Base-by-base conservation (phyloP, 139 green algal species). In the Limnomonas spitsbergensis region DNA sequence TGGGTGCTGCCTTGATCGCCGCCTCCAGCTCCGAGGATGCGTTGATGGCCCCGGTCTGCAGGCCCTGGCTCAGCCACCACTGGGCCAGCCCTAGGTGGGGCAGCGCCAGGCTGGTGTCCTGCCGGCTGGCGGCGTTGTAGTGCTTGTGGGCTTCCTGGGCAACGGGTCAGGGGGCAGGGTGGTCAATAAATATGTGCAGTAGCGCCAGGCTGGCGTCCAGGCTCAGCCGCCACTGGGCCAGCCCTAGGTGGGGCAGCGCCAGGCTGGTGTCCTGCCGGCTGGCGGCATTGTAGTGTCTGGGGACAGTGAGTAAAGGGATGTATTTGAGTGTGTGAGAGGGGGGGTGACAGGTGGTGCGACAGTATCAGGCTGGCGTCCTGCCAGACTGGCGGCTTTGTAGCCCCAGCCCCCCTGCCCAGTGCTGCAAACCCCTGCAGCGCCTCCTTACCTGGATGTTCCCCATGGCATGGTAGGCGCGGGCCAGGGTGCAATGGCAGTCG, bases 221-320 rank as follows among this genome's bases (percentile, higher is more conserved):
- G n/a, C n/a, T n/a, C 79, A 94, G 70, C 76, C 85, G 89, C 32
- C 90, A 82, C 83, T 97, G 93, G 0, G 91, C 92, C 72, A 91
- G 83, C 32, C 90, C 93, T 4, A 92, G 68, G 52, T 88, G 85
- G 0, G 91, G 84, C 52, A 94, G 83, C 1, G 89, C 76, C 47
- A 80, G 74, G 32, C 47, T 78, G 31, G 80, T 40, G 78, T 94
- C 87, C 29, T 95, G 53, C 2, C 83, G 77, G 24, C 66, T 80
- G 1, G 91, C n/a, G n/a, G n/a, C n/a, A n/a, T n/a, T n/a, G n/a
- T n/a, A n/a, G n/a, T n/a, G n/a, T n/a, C n/a, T n/a, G n/a, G n/a
- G n/a, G n/a, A n/a, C n/a, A n/a, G n/a, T n/a, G n/a, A n/a, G n/a
- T n/a, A n/a, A n/a, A n/a, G n/a, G n/a, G n/a, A n/a, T n/a, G n/a